Base-by-base conservation (phyloP, 257 asterid genomes). In the Salvia rosmarinus region DNA sequence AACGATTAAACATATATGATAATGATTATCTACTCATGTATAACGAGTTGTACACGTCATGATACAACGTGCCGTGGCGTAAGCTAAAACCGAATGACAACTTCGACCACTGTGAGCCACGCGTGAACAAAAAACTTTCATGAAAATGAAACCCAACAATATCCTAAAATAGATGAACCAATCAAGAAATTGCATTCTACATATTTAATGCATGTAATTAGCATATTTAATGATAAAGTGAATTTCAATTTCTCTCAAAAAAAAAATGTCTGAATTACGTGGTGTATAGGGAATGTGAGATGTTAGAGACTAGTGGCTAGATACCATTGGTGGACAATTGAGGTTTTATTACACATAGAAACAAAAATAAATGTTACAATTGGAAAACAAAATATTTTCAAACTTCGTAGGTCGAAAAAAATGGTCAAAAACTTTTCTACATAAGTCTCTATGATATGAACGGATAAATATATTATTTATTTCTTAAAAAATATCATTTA, bases 291-390 rank as follows among this genome's bases (percentile, higher is more conserved):
- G 74, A 23, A 70, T 37, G 42, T 73, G 35, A 60, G 56, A 43
- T 32, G 50, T 14, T 25, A 17, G 71, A n/a, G 37, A 64, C 51
- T 21, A n/a, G 52, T 82, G 84, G 80, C 68, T 81, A 63, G 11
- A 68, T 3, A 42, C 40, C 74, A 83, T 80, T 83, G 85, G 83
- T 72, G 10, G 74, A 79, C 60, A 70, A 43, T 35, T 65, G 52
- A 79, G 70, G 82, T 54, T 74, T 74, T 70, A 70, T 76, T 73
- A 47, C 73, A 70, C 56, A 49, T 16, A 58, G 68, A 70, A 77
- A 79, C 78, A 82, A 64, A 70, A 34, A 42, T 20, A 16, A 39
- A 39, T 39, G 44, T 47, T 55, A 73, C 71, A 55, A 64, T 75
- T 55, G 39, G 72, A 60, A 68, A 84, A 71, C 37, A 65, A 46